These are phyloP conservation scores for Candida succiphila DNA, from an alignment of 805 yeast species.

Conservation along the genomic window DNA sequence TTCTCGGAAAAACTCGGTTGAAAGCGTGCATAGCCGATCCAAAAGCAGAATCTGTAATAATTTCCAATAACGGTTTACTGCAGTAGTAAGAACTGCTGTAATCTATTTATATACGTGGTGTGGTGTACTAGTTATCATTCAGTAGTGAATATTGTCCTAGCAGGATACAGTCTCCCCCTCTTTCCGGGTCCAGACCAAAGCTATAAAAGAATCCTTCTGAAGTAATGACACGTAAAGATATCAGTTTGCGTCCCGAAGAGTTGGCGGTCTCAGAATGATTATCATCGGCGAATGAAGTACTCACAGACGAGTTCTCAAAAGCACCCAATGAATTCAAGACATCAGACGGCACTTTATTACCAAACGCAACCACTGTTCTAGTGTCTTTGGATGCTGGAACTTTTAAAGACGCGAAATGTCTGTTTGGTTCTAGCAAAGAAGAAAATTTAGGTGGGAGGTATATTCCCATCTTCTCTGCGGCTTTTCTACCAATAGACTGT, in stretches of 20 bases:
- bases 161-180: constrained; percentile 91
- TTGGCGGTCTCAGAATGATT: constrained; percentile 1
- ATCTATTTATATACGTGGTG: too few species aligned
- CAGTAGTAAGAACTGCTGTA: too few species aligned
- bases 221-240: constrained; percentile 70
- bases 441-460: constrained; percentile 77
- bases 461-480: constrained; percentile 86
- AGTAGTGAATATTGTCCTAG: constrained; percentile 38
- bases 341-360: constrained; percentile 19
- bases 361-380: constrained; percentile 40
- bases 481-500: constrained; percentile 65
- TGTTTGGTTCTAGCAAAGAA: constrained; percentile 79
- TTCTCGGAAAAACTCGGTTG: too few species aligned
- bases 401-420: constrained; percentile 80
- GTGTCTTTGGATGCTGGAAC: constrained; percentile 34
- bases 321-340: constrained; percentile 13
- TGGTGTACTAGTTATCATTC: neutral
- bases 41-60: too few species aligned
- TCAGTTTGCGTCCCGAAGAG: constrained; percentile 16
- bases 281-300: constrained; percentile 10
- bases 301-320: constrained; percentile 2
- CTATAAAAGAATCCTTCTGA: constrained; percentile 81
- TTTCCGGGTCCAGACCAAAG: constrained; percentile 74
- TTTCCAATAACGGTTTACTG: too few species aligned
- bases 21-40: too few species aligned